These are phyloP conservation scores for Rhodamnia rubescens DNA, from an alignment of 345 rosid genomes.

Conservation along the genomic window DNA sequence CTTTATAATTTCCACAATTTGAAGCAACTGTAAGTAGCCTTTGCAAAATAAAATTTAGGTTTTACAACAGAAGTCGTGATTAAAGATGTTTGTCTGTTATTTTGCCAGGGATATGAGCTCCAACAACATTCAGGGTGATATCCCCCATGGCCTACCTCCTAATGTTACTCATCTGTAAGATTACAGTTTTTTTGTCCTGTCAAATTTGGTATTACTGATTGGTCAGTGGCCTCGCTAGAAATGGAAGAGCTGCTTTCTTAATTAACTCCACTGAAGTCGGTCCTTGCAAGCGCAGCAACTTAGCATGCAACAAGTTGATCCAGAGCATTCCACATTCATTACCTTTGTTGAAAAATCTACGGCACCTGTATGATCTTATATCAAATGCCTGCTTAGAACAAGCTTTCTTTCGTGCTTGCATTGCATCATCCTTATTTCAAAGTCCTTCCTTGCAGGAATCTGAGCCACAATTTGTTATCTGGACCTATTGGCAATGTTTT, in stretches of 20 bases:
- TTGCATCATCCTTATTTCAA: not conserved
- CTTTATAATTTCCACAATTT: conserved; percentile 55
- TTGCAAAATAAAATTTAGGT: not conserved
- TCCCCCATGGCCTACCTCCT: conserved; percentile 67
- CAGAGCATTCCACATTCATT: conserved; percentile 60
- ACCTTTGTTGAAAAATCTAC: conserved; percentile 40
- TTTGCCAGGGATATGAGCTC: conserved; percentile 65
- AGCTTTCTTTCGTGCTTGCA: not conserved
- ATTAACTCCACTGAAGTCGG: not conserved
- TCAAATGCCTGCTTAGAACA: not conserved
- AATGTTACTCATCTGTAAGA: conserved; percentile 74
- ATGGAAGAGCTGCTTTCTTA: not conserved
- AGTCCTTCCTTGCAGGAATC: conserved; percentile 41
- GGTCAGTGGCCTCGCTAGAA: not conserved
- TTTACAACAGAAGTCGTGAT: not conserved
- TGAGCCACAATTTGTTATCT: conserved; percentile 67
- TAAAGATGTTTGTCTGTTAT: not conserved
- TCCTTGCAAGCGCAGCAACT: conserved; percentile 34
- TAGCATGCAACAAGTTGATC: conserved; percentile 63
- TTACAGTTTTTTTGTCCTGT: not conserved
- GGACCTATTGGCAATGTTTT: conserved; percentile 90
- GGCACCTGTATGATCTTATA: conserved; percentile 46
- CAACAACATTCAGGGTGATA: conserved; percentile 57
- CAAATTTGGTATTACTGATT: not conserved
- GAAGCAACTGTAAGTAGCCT: conserved; percentile 54